phyloP scores from a whole-genome alignment of 495 filamentous ascomycete species.

The Aspergillus conjunctus region DNA sequence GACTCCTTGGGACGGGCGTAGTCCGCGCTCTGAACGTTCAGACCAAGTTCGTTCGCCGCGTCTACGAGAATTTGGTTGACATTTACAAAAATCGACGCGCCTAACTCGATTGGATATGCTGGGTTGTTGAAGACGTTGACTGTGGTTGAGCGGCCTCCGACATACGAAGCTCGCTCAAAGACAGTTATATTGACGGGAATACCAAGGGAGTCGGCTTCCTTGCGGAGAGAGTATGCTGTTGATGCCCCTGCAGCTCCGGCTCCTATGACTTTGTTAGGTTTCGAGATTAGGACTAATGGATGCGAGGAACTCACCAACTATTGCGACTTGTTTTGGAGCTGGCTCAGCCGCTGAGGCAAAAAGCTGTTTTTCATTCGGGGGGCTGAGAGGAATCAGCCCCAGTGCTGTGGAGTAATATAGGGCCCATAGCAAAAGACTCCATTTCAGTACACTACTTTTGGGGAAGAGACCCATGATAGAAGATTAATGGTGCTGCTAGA shows the following conservation, averaged over 20 bases:
- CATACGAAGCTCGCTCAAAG: constrained; percentile 76
- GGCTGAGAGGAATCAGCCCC: constrained; percentile 24
- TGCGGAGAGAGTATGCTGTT: constrained; percentile 76
- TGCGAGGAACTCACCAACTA: constrained; percentile 43
- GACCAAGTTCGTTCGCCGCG: constrained; percentile 71
- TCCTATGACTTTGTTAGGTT: constrained; percentile 52
- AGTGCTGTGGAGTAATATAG: constrained; percentile 16
- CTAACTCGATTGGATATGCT: constrained; percentile 75
- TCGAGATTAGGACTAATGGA: constrained; percentile 1
- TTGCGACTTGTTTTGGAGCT: constrained; percentile 44
- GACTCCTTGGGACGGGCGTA: constrained; percentile 40
- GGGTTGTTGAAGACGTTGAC: constrained; percentile 77
- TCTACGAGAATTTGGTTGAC: constrained; percentile 81
- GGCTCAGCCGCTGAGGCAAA: constrained; percentile 22
- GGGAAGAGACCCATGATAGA: constrained; percentile 13
- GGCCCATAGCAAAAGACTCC: constrained; percentile 10
- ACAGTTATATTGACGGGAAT: constrained; percentile 75
- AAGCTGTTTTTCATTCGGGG: constrained; percentile 34
- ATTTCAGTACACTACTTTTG: constrained; percentile 1
- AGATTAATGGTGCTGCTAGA: not conserved
- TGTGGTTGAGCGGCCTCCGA: constrained; percentile 89
- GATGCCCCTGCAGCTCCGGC: constrained; percentile 90
- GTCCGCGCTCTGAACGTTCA: constrained; percentile 48
- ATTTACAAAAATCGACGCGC: constrained; percentile 88
- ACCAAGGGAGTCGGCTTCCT: constrained; percentile 60